Evolutionary conservation across 768 basidiomycete genomes (phyloP).

Genomic region (Hirschioporus abietinus): DNA sequence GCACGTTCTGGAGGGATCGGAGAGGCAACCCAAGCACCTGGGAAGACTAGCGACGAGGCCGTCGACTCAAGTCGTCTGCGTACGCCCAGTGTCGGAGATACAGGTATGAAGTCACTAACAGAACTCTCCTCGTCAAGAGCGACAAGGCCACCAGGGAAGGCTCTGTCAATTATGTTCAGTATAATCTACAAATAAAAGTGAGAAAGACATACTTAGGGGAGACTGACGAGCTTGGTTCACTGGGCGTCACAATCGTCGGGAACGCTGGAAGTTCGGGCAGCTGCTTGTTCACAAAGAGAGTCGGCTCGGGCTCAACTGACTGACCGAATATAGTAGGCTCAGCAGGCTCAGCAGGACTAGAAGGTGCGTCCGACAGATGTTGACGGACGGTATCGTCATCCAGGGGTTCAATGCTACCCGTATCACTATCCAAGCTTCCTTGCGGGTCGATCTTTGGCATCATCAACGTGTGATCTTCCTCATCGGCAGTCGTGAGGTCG

Average conservation of each 20-base stretch:
- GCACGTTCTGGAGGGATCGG: slow-evolving; percentile 7
- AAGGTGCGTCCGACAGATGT: not conserved
- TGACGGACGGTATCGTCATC: not conserved
- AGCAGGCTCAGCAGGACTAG: not conserved
- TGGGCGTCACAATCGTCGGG: not conserved
- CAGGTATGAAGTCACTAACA: not conserved
- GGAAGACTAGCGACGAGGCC: slow-evolving; percentile 9
- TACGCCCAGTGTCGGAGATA: not conserved
- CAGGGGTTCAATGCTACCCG: not conserved
- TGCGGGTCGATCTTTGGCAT: not conserved
- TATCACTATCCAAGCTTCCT: not conserved
- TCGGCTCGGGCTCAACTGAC: not conserved
- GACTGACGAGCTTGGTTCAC: not conserved
- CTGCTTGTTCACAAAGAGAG: not conserved
- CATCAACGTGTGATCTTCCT: not conserved
- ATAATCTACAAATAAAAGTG: not conserved
- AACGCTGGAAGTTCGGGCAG: not conserved
- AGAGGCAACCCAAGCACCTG: slow-evolving; percentile 8
- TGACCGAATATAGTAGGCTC: not conserved
- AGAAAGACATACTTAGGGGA: not conserved
- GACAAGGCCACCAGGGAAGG: not conserved
- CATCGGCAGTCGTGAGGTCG: not conserved
- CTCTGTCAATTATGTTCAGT: not conserved
- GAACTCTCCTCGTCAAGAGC: not conserved
- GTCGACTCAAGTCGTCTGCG: slow-evolving; percentile 8